These are phyloP conservation scores for Ustilago nuda DNA, from an alignment of 1,284 basidiomycete species.

Conservation along the genomic window DNA sequence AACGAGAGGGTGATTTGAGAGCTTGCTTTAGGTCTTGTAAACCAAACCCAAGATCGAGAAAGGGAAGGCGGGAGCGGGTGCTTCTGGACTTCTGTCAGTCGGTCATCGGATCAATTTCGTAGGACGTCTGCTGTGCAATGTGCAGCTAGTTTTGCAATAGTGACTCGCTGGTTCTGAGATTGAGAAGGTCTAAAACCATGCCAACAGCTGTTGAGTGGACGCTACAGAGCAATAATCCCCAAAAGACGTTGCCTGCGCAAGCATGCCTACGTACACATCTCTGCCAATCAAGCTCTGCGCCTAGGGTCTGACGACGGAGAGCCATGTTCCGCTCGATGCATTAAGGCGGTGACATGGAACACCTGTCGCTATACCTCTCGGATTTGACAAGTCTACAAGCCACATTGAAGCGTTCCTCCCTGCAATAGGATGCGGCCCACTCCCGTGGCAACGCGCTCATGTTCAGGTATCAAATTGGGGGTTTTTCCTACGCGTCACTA, in stretches of 20 bases:
- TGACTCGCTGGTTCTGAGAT: too few species aligned
- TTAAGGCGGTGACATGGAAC: neutral
- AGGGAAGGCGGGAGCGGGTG: neutral
- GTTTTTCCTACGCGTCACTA: constrained; percentile 4
- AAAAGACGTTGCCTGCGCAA: neutral
- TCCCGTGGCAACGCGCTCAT: constrained; percentile 1
- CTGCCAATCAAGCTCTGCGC: neutral
- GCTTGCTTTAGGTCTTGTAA: too few species aligned
- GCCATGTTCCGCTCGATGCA: neutral
- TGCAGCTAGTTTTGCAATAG: neutral
- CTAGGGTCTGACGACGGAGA: neutral
- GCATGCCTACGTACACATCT: neutral
- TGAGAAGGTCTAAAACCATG: neutral
- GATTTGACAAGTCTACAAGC: neutral
- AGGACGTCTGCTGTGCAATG: neutral
- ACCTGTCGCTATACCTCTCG: neutral
- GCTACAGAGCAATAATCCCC: neutral
- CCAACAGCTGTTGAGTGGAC: neutral
- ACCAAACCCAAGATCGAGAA: too few species aligned
- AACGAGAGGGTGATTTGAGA: too few species aligned
- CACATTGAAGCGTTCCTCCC: neutral
- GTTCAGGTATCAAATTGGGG: neutral
- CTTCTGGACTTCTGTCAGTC: constrained; percentile 2
- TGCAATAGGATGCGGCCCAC: constrained; percentile 1
- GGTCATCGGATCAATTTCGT: constrained; percentile 3